A percentile compares a stretch with the other conserved stretches of the same genome.
Conservation (phyloP, 202 grass and related monocot genomes). For the Dendrocalamus latiflorus region DNA sequence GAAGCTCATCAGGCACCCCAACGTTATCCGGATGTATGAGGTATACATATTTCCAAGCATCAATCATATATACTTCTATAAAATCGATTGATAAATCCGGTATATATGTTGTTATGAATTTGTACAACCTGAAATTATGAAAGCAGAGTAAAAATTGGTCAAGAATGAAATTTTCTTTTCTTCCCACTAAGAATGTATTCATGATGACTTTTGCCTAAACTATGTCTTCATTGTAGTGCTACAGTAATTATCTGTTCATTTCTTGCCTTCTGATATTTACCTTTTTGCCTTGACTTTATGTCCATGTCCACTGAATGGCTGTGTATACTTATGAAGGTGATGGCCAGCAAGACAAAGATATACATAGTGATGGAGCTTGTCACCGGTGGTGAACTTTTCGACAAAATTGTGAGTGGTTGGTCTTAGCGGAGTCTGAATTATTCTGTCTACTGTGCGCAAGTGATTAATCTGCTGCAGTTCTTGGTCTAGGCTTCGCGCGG, state of each 20-base stretch:
- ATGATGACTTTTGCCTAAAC: background rate
- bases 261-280: background rate
- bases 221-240: background rate
- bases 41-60: conserved; percentile 25
- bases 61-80: background rate
- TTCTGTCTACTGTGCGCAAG: background rate
- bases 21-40: conserved; percentile 92
- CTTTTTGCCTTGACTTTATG: too few relatives aligned
- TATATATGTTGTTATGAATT: background rate
- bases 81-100: background rate
- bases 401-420: conserved; percentile 76
- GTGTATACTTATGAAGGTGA: conserved; percentile 59
- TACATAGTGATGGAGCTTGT: conserved; percentile 98
- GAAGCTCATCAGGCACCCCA: conserved; percentile 95
- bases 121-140: background rate
- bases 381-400: conserved; percentile 88
- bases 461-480: background rate
- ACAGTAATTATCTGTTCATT: background rate
- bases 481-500: conserved; percentile 61
- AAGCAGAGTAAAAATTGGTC: background rate
- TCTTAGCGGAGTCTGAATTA: background rate
- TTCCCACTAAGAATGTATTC: background rate
- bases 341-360: conserved; percentile 99
- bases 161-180: background rate
- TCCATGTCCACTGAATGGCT: conserved; percentile 7